phyloP scores from a whole-genome alignment of 768 basidiomycete genomes.

The Suillus weaverae region DNA sequence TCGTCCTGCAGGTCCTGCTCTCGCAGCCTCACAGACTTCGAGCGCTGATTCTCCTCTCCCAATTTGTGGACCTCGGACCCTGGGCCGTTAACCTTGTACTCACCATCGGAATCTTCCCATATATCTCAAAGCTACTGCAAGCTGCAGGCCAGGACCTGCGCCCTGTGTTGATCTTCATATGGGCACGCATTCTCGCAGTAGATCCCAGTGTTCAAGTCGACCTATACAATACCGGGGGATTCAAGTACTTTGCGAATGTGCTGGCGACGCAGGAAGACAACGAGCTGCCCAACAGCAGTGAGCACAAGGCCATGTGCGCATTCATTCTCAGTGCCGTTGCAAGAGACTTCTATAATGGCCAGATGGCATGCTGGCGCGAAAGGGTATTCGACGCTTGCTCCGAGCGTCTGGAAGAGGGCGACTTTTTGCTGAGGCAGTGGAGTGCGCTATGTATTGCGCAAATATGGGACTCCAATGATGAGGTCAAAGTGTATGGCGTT shows the following conservation, averaged over 20 bases:
- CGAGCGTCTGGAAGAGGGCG: conserved; percentile 80
- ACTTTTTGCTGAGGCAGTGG: conserved; percentile 95
- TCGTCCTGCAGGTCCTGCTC: conserved; percentile 94
- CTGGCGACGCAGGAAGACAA: conserved; percentile 66
- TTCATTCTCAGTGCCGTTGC: conserved; percentile 91
- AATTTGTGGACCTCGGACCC: conserved; percentile 97
- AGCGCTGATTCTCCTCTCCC: conserved; percentile 92
- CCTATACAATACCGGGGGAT: conserved; percentile 76
- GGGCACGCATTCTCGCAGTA: conserved; percentile 97
- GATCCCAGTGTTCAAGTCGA: conserved; percentile 91
- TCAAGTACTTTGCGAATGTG: conserved; percentile 83
- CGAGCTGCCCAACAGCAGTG: conserved; percentile 86
- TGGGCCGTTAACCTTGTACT: conserved; percentile 98
- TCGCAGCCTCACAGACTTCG: conserved; percentile 95
- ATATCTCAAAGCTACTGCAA: conserved; percentile 94
- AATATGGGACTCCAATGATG: conserved; percentile 93
- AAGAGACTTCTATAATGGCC: conserved; percentile 86
- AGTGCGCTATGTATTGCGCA: conserved; percentile 89
- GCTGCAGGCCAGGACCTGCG: conserved; percentile 94
- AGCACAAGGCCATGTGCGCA: conserved; percentile 98
- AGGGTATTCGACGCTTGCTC: conserved; percentile 87
- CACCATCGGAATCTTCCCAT: conserved; percentile 97
- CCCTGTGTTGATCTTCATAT: conserved; percentile 97
- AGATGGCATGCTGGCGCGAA: conserved; percentile 80
- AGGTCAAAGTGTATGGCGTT: conserved; percentile 83